Conservation (phyloP, 176 grass and related monocot species). For the Luzula sylvatica region DNA sequence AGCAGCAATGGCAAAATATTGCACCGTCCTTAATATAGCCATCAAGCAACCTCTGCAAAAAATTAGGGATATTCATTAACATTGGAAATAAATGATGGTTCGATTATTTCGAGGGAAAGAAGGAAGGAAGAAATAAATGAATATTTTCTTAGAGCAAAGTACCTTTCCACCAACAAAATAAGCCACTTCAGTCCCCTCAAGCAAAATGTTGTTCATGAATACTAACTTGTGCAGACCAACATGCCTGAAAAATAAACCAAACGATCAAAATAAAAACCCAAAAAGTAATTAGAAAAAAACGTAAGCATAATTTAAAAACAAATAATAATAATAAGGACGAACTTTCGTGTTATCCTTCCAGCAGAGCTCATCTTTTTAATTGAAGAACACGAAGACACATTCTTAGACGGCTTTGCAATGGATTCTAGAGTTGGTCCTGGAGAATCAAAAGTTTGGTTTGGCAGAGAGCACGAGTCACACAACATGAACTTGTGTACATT, state of each 20-base stretch:
- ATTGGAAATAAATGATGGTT: not conserved
- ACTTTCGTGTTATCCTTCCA: constrained; percentile 79
- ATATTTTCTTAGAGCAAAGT: constrained; percentile 20
- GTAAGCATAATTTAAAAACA: constrained; percentile 3
- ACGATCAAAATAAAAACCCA: not conserved
- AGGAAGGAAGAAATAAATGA: constrained; percentile 11
- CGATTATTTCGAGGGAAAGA: not conserved
- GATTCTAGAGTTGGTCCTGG: constrained; percentile 9
- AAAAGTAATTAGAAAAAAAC: not conserved
- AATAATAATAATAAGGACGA: constrained; percentile 21
- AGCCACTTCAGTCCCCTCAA: constrained; percentile 73
- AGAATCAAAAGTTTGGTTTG: constrained; percentile 35
- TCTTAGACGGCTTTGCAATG: constrained; percentile 26
- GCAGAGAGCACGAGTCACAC: constrained; percentile 32
- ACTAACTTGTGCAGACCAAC: constrained; percentile 65
- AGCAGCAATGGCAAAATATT: constrained; percentile 92
- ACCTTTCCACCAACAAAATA: constrained; percentile 81
- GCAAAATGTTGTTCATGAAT: constrained; percentile 55
- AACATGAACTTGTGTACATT: constrained; percentile 26
- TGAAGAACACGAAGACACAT: constrained; percentile 25
- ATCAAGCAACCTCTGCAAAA: constrained; percentile 71
- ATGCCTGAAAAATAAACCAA: constrained; percentile 35
- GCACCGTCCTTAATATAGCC: constrained; percentile 88
- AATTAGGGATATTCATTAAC: constrained; percentile 18
- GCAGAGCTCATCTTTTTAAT: constrained; percentile 39